Evolutionary conservation across 495 filamentous ascomycete species (phyloP), one percentile per base, ranked within the genome.

Genomic region (Aspergillus coremiiformis): DNA sequence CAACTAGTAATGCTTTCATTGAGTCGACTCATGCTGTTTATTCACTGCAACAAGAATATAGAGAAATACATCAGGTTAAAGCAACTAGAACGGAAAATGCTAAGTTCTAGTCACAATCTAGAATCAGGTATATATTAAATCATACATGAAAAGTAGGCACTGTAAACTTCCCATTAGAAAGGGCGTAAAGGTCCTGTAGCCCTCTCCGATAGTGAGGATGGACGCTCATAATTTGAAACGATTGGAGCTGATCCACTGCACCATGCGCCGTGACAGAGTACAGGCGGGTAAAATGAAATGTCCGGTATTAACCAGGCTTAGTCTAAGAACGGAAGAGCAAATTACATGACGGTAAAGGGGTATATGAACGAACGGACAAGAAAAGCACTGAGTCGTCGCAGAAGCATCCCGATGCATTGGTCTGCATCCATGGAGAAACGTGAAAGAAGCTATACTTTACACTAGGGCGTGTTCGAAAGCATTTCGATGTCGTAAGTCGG

Each of bases 211-310:
- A 8, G 4, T 8, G 24, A 27, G 15, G 61, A 65, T 63, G 57
- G 64, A 62, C 62, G 60, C 62, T 64, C 55, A 63, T 57, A 60
- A 64, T 61, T 47, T 47, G 55, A 56, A 59, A 61, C 15, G 19
- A 35, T n/a, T 12, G n/a, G 2, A 41, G 37, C 12, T 21, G 11
- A 21, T 2, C 2, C 37, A 9, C 3, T 35, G 32, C 32, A 35
- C 32, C 32, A 5, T 12, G n/a, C 12, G n/a, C 32, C 7, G 17
- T 21, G 11, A 21, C n/a, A 41, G 7, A 41, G 17, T 1, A 21
- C 17, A 14, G 37, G 1, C 14, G 11, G 17, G 19, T 21, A 19
- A 17, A 6, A 41, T 4, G n/a, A 21, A 21, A 41, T 8, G 19
- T 41, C 14, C 15, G 21, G 17, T 41, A 21, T 41, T 6, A 12